phyloP scores from a whole-genome alignment of 148 eudicot genomes.

The Rhododendron williamsianum region DNA sequence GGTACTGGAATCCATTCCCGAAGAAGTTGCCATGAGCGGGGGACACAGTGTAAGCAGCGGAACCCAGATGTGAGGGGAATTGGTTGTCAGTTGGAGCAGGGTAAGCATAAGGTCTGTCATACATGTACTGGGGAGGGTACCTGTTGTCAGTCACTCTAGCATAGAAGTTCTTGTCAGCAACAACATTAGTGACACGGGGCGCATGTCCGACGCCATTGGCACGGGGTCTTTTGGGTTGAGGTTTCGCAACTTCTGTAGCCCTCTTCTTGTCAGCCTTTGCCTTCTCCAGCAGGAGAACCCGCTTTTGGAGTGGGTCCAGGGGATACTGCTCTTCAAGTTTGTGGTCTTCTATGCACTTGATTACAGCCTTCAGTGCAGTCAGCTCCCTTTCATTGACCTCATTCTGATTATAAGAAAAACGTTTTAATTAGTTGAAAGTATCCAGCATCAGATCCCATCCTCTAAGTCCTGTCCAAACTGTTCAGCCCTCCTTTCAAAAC shows the following conservation, averaged over 20 bases:
- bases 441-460: background rate
- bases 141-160: slow-evolving; percentile 59
- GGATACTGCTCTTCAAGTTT: slow-evolving; percentile 78
- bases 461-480: background rate
- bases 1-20: slow-evolving; percentile 79
- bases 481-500: background rate
- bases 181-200: slow-evolving; percentile 49
- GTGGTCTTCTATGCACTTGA: slow-evolving; percentile 92
- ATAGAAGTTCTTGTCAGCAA: slow-evolving; percentile 58
- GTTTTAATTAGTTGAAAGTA: background rate
- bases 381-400: slow-evolving; percentile 87
- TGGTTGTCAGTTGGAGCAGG: slow-evolving; percentile 54
- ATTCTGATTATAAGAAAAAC: slow-evolving; percentile 33
- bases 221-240: slow-evolving; percentile 91
- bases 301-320: slow-evolving; percentile 67
- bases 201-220: slow-evolving; percentile 56
- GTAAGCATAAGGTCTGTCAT: slow-evolving; percentile 72
- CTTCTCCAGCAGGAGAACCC: slow-evolving; percentile 72
- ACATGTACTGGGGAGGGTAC: slow-evolving; percentile 76
- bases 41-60: slow-evolving; percentile 56
- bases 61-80: slow-evolving; percentile 45
- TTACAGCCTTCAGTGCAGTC: slow-evolving; percentile 74
- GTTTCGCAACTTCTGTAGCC: slow-evolving; percentile 81
- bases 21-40: slow-evolving; percentile 80
- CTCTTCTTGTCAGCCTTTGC: slow-evolving; percentile 92